Conservation (phyloP, 2,329 filamentous ascomycete species). For the Amauroascus verrucosus region DNA sequence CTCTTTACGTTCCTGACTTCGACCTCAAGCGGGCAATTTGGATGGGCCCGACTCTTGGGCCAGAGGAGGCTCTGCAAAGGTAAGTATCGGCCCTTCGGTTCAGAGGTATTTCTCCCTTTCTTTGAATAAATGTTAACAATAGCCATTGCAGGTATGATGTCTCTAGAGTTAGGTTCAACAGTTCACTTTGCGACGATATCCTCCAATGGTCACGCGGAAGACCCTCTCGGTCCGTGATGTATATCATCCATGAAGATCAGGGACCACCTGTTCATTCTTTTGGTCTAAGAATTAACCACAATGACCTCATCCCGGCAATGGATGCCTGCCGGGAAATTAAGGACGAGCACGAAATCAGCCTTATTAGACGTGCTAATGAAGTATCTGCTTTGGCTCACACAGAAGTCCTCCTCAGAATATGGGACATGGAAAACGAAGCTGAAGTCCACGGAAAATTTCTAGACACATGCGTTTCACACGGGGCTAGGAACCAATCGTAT, state of each 20-base stretch:
- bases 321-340: constrained; percentile 61
- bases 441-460: constrained; percentile 76
- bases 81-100: constrained; percentile 17
- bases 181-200: constrained; percentile 43
- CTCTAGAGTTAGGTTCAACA: constrained; percentile 56
- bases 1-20: constrained; percentile 63
- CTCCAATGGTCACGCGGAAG: constrained; percentile 25
- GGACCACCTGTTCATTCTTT: constrained; percentile 18
- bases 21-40: constrained; percentile 42
- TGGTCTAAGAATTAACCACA: constrained; percentile 18
- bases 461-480: constrained; percentile 61
- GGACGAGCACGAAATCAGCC: constrained; percentile 62
- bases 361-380: constrained; percentile 61
- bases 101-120: not conserved
- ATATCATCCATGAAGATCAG: constrained; percentile 31
- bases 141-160: constrained; percentile 48
- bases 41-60: constrained; percentile 34
- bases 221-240: constrained; percentile 24
- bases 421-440: constrained; percentile 60
- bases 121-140: not conserved
- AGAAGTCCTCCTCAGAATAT: constrained; percentile 51
- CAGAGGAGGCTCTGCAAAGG: constrained; percentile 49
- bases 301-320: constrained; percentile 43
- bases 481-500: constrained; percentile 76
- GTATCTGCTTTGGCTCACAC: constrained; percentile 59